Percentiles rank a stretch among this genome's conserved stretches.
phyloP scores from a whole-genome alignment of 2,329 filamentous ascomycete genomes.

The Septoria petroselini region DNA sequence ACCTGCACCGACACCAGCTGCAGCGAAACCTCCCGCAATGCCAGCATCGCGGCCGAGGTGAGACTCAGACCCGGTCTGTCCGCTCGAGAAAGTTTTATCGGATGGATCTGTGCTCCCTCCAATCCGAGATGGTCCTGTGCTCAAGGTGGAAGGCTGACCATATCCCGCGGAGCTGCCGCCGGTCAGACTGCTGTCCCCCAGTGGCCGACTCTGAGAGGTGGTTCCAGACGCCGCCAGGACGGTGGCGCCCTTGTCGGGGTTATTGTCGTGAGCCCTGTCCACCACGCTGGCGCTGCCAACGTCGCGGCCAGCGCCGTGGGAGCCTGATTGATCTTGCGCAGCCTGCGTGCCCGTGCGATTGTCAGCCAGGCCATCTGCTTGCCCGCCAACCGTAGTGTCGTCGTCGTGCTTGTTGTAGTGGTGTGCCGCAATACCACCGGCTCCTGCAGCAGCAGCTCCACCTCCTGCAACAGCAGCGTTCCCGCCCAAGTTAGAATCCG shows the following conservation, averaged over 20 bases:
- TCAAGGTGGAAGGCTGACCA: not conserved
- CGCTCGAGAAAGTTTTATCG: not conserved
- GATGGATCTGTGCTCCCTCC: slow-evolving; percentile 13
- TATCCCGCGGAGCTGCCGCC: not conserved
- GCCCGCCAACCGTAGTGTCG: not conserved
- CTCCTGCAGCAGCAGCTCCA: slow-evolving; percentile 33
- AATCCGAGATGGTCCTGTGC: not conserved
- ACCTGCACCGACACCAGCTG: slow-evolving; percentile 29
- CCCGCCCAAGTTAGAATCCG: slow-evolving; percentile 31
- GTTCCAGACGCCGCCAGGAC: slow-evolving; percentile 12
- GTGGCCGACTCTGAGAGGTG: slow-evolving; percentile 9
- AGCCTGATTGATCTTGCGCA: slow-evolving; percentile 16
- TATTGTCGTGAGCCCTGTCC: slow-evolving; percentile 8
- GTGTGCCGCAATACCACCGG: slow-evolving; percentile 1
- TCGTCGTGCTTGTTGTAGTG: not conserved
- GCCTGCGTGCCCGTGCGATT: slow-evolving; percentile 11
- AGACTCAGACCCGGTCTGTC: slow-evolving; percentile 5
- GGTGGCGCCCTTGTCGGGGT: slow-evolving; percentile 8
- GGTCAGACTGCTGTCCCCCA: slow-evolving; percentile 1
- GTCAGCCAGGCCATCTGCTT: slow-evolving; percentile 18
- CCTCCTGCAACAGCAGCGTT: slow-evolving; percentile 36
- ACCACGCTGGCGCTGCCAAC: slow-evolving; percentile 4
- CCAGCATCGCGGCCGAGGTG: slow-evolving; percentile 38
- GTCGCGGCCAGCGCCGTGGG: slow-evolving; percentile 15
- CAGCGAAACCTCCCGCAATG: slow-evolving; percentile 34